Base-by-base conservation (phyloP, 208 protist species). In the Acanthamoeba lenticulata region DNA sequence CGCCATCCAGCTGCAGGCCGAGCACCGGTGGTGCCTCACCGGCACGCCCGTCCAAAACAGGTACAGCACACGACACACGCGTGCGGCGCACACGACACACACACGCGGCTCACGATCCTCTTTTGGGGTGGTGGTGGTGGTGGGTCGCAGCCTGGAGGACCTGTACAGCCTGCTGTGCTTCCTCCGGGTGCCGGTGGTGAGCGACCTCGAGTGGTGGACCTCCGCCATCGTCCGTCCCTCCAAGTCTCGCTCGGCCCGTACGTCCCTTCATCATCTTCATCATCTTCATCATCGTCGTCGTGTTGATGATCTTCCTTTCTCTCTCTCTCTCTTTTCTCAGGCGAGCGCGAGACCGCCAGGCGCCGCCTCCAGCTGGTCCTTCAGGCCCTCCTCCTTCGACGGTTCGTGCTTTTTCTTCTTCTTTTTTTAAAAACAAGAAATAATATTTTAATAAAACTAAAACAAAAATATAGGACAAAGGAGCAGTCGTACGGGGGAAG, bases 41-140 rank as follows among this genome's bases (percentile, higher is more conserved):
- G 97, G 97, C 11, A 98, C 97, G 17, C 97, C 97, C 7, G 96
- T 98, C 36, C 96, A 97, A 90, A 98, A 98, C 91, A 86, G 94
- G 38, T 45, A 97, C 19, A 96, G 13, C 13, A 24, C 15, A 29
- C 21, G 97, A n/a, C 27, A 19, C 15, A 77, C 15, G 15, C 34
- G 9, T 77, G 67, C 27, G 9, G n/a, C n/a, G n/a, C n/a, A n/a
- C n/a, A n/a, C n/a, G n/a, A n/a, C n/a, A n/a, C n/a, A n/a, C n/a
- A n/a, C n/a, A n/a, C n/a, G n/a, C n/a, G n/a, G n/a, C n/a, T n/a
- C n/a, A n/a, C 21, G 52, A 60, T 60, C 21, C 15, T 21, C 52
- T 60, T 21, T 11, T 11, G 15, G 21, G 21, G 52, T 60, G 21
- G 52, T 60, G 52, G 15, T 60, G 52, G 21, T 60, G 52, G 52